Evolutionary conservation across 2,329 filamentous ascomycete genomes (phyloP).

Genomic region (Arachnomyces sp.): DNA sequence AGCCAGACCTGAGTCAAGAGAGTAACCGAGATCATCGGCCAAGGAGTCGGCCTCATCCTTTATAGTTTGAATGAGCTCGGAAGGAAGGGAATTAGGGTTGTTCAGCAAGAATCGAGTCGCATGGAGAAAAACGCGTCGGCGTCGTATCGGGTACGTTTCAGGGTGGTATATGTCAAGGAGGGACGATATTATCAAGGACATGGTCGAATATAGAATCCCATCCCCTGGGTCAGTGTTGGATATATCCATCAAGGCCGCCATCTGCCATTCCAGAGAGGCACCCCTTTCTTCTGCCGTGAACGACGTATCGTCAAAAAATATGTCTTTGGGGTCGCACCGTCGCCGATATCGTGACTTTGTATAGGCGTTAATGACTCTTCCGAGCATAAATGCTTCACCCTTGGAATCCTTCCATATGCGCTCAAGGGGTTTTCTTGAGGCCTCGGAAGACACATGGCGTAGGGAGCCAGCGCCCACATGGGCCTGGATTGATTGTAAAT

Average conservation of each 20-base stretch:
- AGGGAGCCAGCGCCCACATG: slow-evolving; percentile 32
- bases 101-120: slow-evolving; percentile 28
- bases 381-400: slow-evolving; percentile 27
- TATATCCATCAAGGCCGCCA: slow-evolving; percentile 26
- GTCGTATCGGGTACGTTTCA: slow-evolving; percentile 28
- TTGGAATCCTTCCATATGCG: slow-evolving; percentile 26
- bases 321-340: slow-evolving; percentile 4
- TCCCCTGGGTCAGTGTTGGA: slow-evolving; percentile 20
- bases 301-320: slow-evolving; percentile 25
- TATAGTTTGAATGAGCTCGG: slow-evolving; percentile 18
- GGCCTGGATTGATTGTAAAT: slow-evolving; percentile 32
- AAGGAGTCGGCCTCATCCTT: slow-evolving; percentile 17
- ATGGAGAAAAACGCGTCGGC: slow-evolving; percentile 27
- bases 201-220: slow-evolving; percentile 20
- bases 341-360: slow-evolving; percentile 25
- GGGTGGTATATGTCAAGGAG: slow-evolving; percentile 28
- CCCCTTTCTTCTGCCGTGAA: slow-evolving; percentile 21
- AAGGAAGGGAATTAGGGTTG: slow-evolving; percentile 21
- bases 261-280: slow-evolving; percentile 30
- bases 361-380: slow-evolving; percentile 28
- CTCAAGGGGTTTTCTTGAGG: slow-evolving; percentile 19
- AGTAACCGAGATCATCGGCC: slow-evolving; percentile 10
- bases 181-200: slow-evolving; percentile 21
- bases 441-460: slow-evolving; percentile 20
- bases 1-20: slow-evolving; percentile 21